Conservation (phyloP, 129 eudicot species). For the Centella asiatica region DNA sequence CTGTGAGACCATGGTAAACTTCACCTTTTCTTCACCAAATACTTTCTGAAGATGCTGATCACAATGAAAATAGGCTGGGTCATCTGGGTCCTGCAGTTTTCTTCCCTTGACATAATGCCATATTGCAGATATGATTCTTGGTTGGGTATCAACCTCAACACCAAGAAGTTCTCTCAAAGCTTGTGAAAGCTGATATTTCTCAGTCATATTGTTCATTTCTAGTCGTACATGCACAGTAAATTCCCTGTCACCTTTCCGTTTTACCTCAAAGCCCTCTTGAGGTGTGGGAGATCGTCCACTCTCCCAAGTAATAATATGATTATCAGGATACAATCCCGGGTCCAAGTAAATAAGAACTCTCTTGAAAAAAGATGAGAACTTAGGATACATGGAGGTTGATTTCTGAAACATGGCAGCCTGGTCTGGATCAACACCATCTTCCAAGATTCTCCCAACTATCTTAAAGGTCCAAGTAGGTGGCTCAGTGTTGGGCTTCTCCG, state of each 20-base stretch:
- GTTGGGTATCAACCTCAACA: conserved; percentile 74
- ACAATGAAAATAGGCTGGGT: conserved; percentile 65
- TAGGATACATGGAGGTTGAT: conserved; percentile 58
- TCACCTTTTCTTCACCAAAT: conserved; percentile 76
- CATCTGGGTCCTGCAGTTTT: conserved; percentile 56
- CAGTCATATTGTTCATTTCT: conserved; percentile 74
- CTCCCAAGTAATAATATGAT: conserved; percentile 79
- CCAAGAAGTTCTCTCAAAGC: conserved; percentile 79
- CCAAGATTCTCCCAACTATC: conserved; percentile 73
- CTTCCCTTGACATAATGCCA: conserved; percentile 92
- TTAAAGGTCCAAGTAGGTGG: conserved; percentile 81
- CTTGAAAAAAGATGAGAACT: conserved; percentile 71
- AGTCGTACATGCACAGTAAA: conserved; percentile 50
- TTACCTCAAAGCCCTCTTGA: conserved; percentile 91
- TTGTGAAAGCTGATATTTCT: conserved; percentile 66
- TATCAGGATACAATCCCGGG: conserved; percentile 72
- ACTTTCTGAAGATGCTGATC: conserved; percentile 65
- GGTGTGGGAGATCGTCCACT: conserved; percentile 64
- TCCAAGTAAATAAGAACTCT: conserved; percentile 62
- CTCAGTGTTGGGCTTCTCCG: conserved; percentile 61
- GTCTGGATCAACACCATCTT: conserved; percentile 84
- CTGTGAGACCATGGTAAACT: conserved; percentile 48
- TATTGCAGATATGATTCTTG: conserved; percentile 65
- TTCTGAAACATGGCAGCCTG: conserved; percentile 59
- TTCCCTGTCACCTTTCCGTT: conserved; percentile 80